phyloP scores from a whole-genome alignment of 164 flowering plant genomes.

The Malania oleifera region DNA sequence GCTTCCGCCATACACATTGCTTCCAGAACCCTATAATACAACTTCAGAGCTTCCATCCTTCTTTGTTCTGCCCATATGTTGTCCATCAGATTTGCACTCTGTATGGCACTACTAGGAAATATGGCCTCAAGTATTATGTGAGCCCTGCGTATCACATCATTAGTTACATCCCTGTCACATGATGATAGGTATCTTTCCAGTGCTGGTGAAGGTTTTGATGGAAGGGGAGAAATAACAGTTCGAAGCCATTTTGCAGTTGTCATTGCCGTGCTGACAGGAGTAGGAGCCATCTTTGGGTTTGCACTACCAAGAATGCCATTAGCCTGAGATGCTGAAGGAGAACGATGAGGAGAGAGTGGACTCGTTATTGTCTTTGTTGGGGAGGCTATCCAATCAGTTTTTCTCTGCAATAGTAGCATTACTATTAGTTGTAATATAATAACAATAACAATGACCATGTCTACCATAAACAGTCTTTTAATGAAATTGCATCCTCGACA shows the following conservation, averaged over 20 bases:
- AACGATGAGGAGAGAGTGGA: constrained; percentile 67
- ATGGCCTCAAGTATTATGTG: constrained; percentile 84
- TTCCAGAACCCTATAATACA: constrained; percentile 87
- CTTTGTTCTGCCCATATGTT: constrained; percentile 95
- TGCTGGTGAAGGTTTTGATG: constrained; percentile 75
- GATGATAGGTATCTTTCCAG: constrained; percentile 60
- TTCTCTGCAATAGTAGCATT: too few species aligned
- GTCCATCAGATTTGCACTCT: constrained; percentile 72
- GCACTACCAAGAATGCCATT: constrained; percentile 37
- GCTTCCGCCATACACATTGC: constrained; percentile 92
- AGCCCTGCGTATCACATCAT: constrained; percentile 75
- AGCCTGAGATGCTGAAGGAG: constrained; percentile 50
- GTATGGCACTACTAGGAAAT: constrained; percentile 73
- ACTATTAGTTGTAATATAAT: too few species aligned
- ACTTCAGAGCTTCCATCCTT: constrained; percentile 74
- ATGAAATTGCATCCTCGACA: too few species aligned
- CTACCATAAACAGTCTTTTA: too few species aligned
- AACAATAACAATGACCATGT: too few species aligned
- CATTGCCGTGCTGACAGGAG: constrained; percentile 98
- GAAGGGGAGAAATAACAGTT: constrained; percentile 76
- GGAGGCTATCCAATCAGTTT: constrained; percentile 59
- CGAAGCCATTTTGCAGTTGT: constrained; percentile 98
- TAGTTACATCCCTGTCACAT: constrained; percentile 73
- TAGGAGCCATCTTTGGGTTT: constrained; percentile 49
- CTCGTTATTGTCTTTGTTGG: constrained; percentile 72